Conservation (phyloP, 2,329 filamentous ascomycete species). For the Seiridium unicorne region DNA sequence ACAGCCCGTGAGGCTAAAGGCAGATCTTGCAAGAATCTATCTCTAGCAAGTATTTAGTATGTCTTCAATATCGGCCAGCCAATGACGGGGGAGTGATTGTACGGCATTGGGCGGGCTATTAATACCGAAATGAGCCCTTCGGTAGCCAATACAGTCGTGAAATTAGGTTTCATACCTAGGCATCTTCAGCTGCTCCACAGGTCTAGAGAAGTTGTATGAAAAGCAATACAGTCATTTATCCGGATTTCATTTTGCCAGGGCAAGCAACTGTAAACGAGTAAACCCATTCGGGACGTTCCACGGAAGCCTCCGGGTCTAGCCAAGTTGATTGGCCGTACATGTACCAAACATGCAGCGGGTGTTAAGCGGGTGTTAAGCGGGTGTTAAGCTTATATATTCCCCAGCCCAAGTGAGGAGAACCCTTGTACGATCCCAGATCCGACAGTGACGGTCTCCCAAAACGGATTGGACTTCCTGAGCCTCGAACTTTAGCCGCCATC, state of each 20-base stretch:
- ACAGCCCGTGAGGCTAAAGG: conserved; percentile 1
- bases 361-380: no score
- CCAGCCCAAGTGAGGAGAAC: conserved; percentile 6
- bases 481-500: conserved; percentile 6
- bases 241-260: not conserved
- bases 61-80: not conserved
- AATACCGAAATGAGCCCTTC: not conserved
- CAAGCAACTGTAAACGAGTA: not conserved
- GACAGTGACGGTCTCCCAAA: not conserved
- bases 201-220: not conserved
- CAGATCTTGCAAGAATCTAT: conserved; percentile 2
- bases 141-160: not conserved
- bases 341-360: not conserved
- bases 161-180: not conserved
- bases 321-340: not conserved
- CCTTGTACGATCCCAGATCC: not conserved
- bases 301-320: not conserved
- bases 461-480: not conserved
- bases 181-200: no score
- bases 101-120: not conserved
- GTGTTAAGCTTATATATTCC: not conserved
- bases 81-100: not conserved
- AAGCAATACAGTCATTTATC: not conserved
- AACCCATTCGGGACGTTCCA: not conserved
- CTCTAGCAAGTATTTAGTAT: not conserved